phyloP scores from a whole-genome alignment of 805 yeast genomes.

The Ogataea trehalophila region DNA sequence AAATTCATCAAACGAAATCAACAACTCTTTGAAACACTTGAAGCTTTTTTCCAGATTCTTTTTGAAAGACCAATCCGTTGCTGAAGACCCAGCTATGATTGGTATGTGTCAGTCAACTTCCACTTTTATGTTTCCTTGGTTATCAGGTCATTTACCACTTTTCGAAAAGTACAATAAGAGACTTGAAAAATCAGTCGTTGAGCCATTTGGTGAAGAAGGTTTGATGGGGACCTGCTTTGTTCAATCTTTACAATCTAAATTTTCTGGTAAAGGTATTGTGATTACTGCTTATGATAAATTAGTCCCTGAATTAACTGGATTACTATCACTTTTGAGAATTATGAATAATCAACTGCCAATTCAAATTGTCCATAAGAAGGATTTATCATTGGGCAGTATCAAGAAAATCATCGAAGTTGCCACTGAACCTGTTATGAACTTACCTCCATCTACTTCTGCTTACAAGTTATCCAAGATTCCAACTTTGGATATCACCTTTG shows the following conservation, averaged over 20 bases:
- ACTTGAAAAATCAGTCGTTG: constrained; percentile 5
- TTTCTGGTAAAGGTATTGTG: constrained; percentile 50
- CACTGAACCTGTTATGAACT: constrained; percentile 28
- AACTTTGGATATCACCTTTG: constrained; percentile 28
- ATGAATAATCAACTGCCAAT: constrained; percentile 47
- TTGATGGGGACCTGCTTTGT: constrained; percentile 21
- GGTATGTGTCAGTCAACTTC: constrained; percentile 15
- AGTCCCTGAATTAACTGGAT: constrained; percentile 41
- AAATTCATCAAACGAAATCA: constrained; percentile 21
- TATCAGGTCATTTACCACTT: constrained; percentile 34
- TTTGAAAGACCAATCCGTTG: constrained; percentile 7
- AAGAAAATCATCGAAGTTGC: constrained; percentile 32
- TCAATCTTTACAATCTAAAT: constrained; percentile 24
- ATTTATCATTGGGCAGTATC: constrained; percentile 31
- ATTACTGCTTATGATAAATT: constrained; percentile 44
- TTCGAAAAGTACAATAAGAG: constrained; percentile 32
- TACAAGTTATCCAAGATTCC: constrained; percentile 16
- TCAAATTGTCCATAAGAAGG: constrained; percentile 41
- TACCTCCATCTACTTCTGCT: constrained; percentile 17
- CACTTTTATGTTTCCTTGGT: constrained; percentile 36
- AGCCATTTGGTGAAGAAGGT: constrained; percentile 11
- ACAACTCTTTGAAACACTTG: constrained; percentile 21
- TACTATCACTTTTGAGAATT: constrained; percentile 45
- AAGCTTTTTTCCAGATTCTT: constrained; percentile 24
- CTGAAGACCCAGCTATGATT: constrained; percentile 5